Evolutionary conservation across 108 stramenopile species (phyloP).

Genomic region (Pseudonitzschia delicatissima): DNA sequence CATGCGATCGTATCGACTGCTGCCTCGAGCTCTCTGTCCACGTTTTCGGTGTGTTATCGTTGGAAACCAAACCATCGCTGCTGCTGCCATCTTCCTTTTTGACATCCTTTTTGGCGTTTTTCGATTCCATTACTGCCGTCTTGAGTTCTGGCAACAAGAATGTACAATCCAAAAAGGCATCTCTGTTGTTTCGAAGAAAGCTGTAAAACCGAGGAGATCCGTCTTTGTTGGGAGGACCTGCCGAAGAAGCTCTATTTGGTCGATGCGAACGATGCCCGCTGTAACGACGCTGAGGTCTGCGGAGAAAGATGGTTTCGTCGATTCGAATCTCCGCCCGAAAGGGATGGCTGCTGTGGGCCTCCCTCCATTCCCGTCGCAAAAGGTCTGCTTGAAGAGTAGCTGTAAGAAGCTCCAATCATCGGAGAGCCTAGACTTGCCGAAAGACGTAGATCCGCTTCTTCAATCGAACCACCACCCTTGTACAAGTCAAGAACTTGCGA

Average conservation of each 20-base stretch:
- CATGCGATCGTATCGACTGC: constrained; percentile 18
- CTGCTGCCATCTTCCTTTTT: background rate
- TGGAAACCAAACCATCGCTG: too few relatives aligned
- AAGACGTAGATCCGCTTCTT: constrained; percentile 31
- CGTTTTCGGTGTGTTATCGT: constrained; percentile 30
- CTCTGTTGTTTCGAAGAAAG: constrained; percentile 46
- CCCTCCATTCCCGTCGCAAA: constrained; percentile 1
- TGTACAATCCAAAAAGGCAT: constrained; percentile 53
- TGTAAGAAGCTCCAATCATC: background rate
- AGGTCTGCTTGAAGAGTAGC: constrained; percentile 15
- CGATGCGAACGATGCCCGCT: background rate
- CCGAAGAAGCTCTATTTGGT: background rate
- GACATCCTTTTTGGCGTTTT: constrained; percentile 4
- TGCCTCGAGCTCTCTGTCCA: constrained; percentile 11
- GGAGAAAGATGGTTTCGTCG: background rate
- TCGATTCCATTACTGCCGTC: constrained; percentile 25
- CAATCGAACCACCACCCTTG: constrained; percentile 19
- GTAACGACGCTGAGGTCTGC: constrained; percentile 1
- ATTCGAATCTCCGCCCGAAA: constrained; percentile 9
- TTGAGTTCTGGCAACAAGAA: constrained; percentile 76
- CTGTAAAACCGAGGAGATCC: constrained; percentile 38
- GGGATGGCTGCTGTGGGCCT: constrained; percentile 11
- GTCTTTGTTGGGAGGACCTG: constrained; percentile 12
- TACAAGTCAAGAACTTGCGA: constrained; percentile 50
- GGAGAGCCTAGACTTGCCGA: constrained; percentile 13